A percentile compares a stretch with the other conserved stretches of the same genome.
phyloP scores from a whole-genome alignment of 176 grass and related monocot species.

The Miscanthus lutarioriparius region DNA sequence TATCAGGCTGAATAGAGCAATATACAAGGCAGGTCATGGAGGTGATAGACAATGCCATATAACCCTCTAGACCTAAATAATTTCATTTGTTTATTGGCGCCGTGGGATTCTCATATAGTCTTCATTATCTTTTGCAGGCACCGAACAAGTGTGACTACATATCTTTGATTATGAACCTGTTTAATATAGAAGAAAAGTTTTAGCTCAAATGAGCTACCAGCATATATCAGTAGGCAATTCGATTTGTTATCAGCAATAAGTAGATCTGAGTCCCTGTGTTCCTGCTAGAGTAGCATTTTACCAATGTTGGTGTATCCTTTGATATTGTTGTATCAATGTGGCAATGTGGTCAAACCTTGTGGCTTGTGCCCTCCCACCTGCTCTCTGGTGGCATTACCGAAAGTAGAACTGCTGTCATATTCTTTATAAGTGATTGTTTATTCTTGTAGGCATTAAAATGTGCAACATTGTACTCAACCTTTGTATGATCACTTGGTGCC shows the following conservation, averaged over 20 bases:
- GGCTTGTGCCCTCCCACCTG: neutral
- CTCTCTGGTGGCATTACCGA: slow-evolving; percentile 17
- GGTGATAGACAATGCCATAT: slow-evolving; percentile 16
- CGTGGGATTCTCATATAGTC: neutral
- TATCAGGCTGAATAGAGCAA: slow-evolving; percentile 39
- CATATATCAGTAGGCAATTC: slow-evolving; percentile 42
- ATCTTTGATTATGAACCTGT: slow-evolving; percentile 30
- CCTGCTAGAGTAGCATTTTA: neutral
- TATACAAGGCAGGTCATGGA: slow-evolving; percentile 11
- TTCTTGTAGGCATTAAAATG: neutral
- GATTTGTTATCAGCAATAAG: slow-evolving; percentile 46
- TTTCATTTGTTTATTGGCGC: neutral
- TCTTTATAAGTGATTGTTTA: slow-evolving; percentile 20
- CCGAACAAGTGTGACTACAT: slow-evolving; percentile 18
- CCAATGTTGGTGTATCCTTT: neutral
- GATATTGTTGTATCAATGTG: slow-evolving; percentile 23
- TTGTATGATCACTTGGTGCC: neutral
- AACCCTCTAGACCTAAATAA: neutral
- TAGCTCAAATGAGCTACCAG: slow-evolving; percentile 22
- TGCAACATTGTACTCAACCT: neutral
- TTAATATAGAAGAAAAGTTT: slow-evolving; percentile 34
- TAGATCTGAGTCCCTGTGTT: slow-evolving; percentile 17
- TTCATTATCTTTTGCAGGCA: slow-evolving; percentile 27
- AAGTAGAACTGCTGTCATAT: slow-evolving; percentile 19
- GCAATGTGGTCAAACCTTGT: slow-evolving; percentile 6